A percentile compares a stretch with the other conserved stretches of the same genome.
phyloP scores from a whole-genome alignment of 768 basidiomycete species.

The Leccinum incarnatum region DNA sequence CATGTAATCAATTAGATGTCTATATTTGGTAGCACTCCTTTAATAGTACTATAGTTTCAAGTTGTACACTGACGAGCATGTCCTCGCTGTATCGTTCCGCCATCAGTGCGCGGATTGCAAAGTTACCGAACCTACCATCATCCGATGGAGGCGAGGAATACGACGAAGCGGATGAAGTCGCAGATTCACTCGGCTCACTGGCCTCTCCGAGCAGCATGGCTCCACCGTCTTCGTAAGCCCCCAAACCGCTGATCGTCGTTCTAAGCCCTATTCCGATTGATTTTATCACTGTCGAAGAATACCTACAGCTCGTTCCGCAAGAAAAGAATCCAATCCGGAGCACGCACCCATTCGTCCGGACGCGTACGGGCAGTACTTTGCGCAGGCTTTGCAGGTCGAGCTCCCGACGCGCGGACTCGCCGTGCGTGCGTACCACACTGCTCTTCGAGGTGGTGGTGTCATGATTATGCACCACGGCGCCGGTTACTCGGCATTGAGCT shows the following conservation, averaged over 20 bases:
- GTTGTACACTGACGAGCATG: conserved; percentile 37
- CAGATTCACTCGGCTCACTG: conserved; percentile 58
- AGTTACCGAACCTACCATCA: conserved; percentile 60
- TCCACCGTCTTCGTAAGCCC: conserved; percentile 60
- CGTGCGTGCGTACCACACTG: conserved; percentile 81
- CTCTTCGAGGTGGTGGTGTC: conserved; percentile 58
- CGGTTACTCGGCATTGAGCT: conserved; percentile 86
- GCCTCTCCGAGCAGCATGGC: conserved; percentile 50
- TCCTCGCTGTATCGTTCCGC: conserved; percentile 76
- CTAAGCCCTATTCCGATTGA: conserved; percentile 6
- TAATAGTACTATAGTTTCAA: neutral
- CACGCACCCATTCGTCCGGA: conserved; percentile 74
- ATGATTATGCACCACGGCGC: conserved; percentile 96
- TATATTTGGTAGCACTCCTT: neutral
- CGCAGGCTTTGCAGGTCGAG: conserved; percentile 73
- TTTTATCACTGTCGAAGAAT: conserved; percentile 22
- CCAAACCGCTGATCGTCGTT: neutral
- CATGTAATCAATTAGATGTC: conserved; percentile 3
- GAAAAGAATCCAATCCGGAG: conserved; percentile 52
- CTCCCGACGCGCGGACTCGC: conserved; percentile 62
- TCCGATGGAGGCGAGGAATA: conserved; percentile 39
- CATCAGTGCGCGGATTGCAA: conserved; percentile 69
- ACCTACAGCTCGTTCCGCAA: conserved; percentile 21
- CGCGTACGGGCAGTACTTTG: conserved; percentile 57
- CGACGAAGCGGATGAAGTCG: conserved; percentile 48